These are phyloP conservation scores for Colletotrichum cuscutae DNA, from an alignment of 2,329 filamentous ascomycete genomes.

Conservation along the genomic window DNA sequence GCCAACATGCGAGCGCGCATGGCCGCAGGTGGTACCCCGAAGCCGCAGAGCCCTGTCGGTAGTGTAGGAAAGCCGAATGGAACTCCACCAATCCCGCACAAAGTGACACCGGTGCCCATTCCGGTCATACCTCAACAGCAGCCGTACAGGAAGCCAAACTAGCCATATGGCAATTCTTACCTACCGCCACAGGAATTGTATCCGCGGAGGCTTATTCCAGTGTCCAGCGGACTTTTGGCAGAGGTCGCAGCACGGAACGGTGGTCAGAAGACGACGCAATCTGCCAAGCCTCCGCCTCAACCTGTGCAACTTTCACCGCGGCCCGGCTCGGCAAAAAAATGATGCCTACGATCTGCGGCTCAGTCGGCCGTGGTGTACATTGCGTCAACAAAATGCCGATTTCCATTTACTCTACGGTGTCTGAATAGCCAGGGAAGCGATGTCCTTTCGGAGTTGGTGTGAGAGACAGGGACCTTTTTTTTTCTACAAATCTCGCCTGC, in stretches of 20 bases:
- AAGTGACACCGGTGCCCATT: constrained; percentile 56
- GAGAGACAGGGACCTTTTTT: background rate
- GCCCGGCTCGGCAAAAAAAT: background rate
- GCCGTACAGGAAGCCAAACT: constrained; percentile 34
- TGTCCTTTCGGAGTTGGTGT: constrained; percentile 29
- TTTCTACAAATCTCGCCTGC: constrained; percentile 4
- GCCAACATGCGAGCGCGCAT: constrained; percentile 50
- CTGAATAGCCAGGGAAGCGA: constrained; percentile 21
- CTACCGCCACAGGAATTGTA: background rate
- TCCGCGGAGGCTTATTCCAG: background rate
- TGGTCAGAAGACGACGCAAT: background rate
- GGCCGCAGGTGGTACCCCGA: constrained; percentile 43
- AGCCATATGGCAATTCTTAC: constrained; percentile 4
- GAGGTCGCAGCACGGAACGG: background rate
- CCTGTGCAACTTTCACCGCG: background rate
- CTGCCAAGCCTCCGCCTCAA: background rate
- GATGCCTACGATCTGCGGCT: background rate
- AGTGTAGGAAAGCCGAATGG: constrained; percentile 42
- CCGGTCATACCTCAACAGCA: constrained; percentile 54
- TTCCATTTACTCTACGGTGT: constrained; percentile 10
- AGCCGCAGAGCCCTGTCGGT: constrained; percentile 45
- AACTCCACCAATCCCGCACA: constrained; percentile 48
- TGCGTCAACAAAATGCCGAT: background rate
- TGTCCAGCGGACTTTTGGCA: background rate
- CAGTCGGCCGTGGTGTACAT: background rate